Conservation (phyloP, 352 stramenopile genomes). For the Phytophthora melonis region DNA sequence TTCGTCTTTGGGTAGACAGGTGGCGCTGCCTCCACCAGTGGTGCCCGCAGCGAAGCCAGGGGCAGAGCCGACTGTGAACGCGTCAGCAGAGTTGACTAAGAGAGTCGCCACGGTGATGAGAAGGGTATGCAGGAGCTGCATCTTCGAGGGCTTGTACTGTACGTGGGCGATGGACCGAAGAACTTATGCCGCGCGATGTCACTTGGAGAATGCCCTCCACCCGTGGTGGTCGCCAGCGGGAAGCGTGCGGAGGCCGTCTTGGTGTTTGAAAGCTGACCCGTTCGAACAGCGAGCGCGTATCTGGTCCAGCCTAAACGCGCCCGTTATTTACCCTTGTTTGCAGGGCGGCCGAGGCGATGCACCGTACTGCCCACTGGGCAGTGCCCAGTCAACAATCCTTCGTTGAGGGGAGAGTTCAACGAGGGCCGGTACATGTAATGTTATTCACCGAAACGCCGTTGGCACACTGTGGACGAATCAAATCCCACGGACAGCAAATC, state of each 20-base stretch:
- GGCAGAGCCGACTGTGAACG: constrained; percentile 15
- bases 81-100: neutral
- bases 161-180: neutral
- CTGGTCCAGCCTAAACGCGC: constrained; percentile 2
- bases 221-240: neutral
- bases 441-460: constrained; percentile 20
- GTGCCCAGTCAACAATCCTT: too few relatives aligned
- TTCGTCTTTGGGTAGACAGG: constrained; percentile 38
- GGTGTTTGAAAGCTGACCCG: neutral
- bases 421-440: neutral
- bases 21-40: constrained; percentile 2
- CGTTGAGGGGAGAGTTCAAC: neutral
- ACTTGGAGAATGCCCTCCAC: constrained; percentile 12
- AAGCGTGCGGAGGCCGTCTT: neutral
- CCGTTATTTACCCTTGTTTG: too few relatives aligned
- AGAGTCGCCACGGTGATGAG: constrained; percentile 6
- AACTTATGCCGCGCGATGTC: constrained; percentile 1
- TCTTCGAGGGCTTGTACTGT: neutral
- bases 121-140: constrained; percentile 11
- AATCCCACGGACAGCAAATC: constrained; percentile 22
- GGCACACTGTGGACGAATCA: constrained; percentile 11
- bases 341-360: too few relatives aligned
- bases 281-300: constrained; percentile 9
- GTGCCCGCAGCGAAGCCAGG: constrained; percentile 11
- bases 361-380: too few relatives aligned